A percentile compares a stretch with the other conserved stretches of the same genome.
These are phyloP conservation scores for Salvia sclarea DNA, from an alignment of 305 asterid species.

Conservation along the genomic window DNA sequence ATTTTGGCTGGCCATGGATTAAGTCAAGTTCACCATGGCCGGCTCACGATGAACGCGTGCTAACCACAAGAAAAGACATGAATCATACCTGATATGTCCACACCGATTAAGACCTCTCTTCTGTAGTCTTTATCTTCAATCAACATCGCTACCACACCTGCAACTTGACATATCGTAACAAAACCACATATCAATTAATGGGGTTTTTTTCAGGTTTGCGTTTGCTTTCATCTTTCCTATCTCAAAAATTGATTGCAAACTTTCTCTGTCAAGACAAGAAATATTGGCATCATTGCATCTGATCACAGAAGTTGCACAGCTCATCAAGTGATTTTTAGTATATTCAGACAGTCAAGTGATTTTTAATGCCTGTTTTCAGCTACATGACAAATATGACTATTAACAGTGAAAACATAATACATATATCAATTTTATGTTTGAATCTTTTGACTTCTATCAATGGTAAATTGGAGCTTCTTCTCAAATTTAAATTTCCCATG, in stretches of 20 bases:
- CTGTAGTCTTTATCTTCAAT: conserved; percentile 28
- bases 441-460: no score
- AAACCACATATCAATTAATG: conserved; percentile 10
- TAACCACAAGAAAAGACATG: conserved; percentile 38
- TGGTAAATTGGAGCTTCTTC: no score
- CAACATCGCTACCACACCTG: conserved; percentile 27
- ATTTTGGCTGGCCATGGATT: conserved; percentile 43
- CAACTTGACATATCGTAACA: conserved; percentile 29
- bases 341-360: not conserved
- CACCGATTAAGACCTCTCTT: conserved; percentile 24
- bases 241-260: conserved; percentile 26
- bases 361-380: conserved; percentile 23
- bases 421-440: no score
- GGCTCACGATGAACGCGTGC: conserved; percentile 32
- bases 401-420: not conserved
- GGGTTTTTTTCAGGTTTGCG: not conserved
- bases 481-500: no score
- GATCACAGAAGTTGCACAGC: not conserved
- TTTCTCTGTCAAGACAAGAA: conserved; percentile 25
- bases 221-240: conserved; percentile 24
- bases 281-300: not conserved
- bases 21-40: conserved; percentile 35
- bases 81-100: conserved; percentile 33
- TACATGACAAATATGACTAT: conserved; percentile 21
- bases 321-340: not conserved